Conservation (phyloP, 257 asterid genomes). For the Ocimum tenuiflorum region DNA sequence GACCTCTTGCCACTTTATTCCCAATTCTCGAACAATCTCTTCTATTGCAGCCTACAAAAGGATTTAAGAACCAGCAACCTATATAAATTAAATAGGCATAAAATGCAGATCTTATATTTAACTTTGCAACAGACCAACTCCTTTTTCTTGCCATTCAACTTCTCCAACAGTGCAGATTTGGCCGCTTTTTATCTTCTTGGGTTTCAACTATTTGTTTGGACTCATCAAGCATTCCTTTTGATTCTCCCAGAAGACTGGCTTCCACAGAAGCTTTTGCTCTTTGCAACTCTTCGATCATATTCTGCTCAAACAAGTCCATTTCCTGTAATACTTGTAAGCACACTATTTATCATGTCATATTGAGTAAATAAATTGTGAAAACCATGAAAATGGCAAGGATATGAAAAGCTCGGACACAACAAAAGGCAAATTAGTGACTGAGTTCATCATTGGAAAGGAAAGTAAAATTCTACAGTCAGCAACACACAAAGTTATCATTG, state of each 20-base stretch:
- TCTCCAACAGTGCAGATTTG: constrained; percentile 36
- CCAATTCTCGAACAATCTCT: constrained; percentile 51
- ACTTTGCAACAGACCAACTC: constrained; percentile 52
- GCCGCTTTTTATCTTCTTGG: constrained; percentile 44
- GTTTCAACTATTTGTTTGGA: constrained; percentile 27
- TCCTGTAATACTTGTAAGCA: constrained; percentile 38
- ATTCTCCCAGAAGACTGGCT: constrained; percentile 31
- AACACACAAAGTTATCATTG: too few relatives aligned
- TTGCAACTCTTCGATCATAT: constrained; percentile 50
- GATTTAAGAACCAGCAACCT: constrained; percentile 13
- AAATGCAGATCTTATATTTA: neutral
- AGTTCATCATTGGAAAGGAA: constrained; percentile 7
- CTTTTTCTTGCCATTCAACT: constrained; percentile 63
- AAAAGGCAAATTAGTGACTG: neutral
- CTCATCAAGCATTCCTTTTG: constrained; percentile 29
- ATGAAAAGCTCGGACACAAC: neutral
- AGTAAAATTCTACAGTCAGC: too few relatives aligned
- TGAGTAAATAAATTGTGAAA: neutral
- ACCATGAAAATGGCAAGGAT: neutral
- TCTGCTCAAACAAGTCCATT: constrained; percentile 51
- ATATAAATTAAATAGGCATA: neutral
- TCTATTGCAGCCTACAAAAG: constrained; percentile 53
- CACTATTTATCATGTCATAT: neutral
- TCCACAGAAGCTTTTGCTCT: constrained; percentile 25
- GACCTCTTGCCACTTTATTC: constrained; percentile 56